phyloP scores from a whole-genome alignment of 1,139 yeast species.

The Pichia sp. region DNA sequence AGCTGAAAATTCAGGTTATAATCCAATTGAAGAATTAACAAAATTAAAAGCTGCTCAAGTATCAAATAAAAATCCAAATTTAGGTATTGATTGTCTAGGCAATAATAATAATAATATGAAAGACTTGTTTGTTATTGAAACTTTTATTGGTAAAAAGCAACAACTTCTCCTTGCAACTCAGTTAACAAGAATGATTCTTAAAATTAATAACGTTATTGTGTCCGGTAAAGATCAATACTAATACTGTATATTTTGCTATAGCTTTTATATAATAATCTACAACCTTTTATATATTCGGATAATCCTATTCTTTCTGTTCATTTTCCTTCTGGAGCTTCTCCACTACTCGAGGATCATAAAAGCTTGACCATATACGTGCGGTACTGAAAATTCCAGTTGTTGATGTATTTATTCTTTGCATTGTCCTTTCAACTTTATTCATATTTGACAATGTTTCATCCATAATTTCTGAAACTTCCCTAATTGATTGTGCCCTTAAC shows the following conservation, averaged over 20 bases:
- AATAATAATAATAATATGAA: conserved; percentile 86
- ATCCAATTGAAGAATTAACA: conserved; percentile 87
- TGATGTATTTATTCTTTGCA: conserved; percentile 9
- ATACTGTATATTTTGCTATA: conserved; percentile 9
- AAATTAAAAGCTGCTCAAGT: conserved; percentile 80
- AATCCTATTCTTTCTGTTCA: not conserved
- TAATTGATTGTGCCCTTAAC: conserved; percentile 12
- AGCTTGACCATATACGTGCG: conserved; percentile 21
- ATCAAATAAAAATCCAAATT: conserved; percentile 56
- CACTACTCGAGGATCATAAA: conserved; percentile 25
- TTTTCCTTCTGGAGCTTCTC: conserved; percentile 16
- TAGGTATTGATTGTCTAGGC: conserved; percentile 94
- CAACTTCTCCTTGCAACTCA: conserved; percentile 94
- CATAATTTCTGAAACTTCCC: conserved; percentile 10
- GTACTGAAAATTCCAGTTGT: conserved; percentile 13
- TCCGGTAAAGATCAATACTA: conserved; percentile 32
- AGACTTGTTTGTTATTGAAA: conserved; percentile 91
- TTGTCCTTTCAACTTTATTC: conserved; percentile 12
- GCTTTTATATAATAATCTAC: not conserved
- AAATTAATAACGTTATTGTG: conserved; percentile 91
- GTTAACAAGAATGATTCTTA: conserved; percentile 92
- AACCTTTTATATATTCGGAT: not conserved
- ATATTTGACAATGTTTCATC: conserved; percentile 7
- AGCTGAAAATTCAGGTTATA: conserved; percentile 94
- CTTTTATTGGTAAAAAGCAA: conserved; percentile 93